These are phyloP conservation scores for Vitis vinifera DNA, from an alignment of 164 flowering plant species.

Conservation along the genomic window DNA sequence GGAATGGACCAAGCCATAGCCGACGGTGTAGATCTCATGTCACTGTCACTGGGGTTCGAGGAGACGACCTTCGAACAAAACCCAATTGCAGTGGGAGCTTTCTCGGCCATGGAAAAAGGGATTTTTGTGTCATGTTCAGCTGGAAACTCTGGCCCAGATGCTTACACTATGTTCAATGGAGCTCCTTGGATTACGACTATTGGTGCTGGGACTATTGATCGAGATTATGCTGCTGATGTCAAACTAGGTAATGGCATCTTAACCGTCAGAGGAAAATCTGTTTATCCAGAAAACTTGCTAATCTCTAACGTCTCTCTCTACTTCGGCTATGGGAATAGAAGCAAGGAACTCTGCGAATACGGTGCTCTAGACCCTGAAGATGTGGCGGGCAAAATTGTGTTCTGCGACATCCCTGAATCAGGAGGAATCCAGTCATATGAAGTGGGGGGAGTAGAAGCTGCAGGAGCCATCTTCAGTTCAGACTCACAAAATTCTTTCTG, in stretches of 20 bases:
- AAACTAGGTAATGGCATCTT: constrained; percentile 22
- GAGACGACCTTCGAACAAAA: constrained; percentile 21
- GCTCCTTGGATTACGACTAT: constrained; percentile 54
- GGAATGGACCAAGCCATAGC: constrained; percentile 49
- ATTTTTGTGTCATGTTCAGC: constrained; percentile 40
- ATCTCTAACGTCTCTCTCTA: constrained; percentile 27
- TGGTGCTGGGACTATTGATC: constrained; percentile 39
- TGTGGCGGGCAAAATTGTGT: constrained; percentile 32
- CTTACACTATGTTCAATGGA: constrained; percentile 26
- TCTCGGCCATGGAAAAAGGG: constrained; percentile 43
- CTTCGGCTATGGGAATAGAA: constrained; percentile 30
- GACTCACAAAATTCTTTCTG: constrained; percentile 4
- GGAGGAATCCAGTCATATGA: constrained; percentile 1
- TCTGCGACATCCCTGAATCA: constrained; percentile 17
- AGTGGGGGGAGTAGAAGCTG: constrained; percentile 17
- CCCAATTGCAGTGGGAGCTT: constrained; percentile 41
- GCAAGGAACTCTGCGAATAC: constrained; percentile 22
- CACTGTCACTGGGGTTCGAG: constrained; percentile 34
- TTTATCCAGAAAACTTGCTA: constrained; percentile 30
- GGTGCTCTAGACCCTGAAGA: constrained; percentile 25
- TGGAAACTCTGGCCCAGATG: constrained; percentile 34
- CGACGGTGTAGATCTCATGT: constrained; percentile 48
- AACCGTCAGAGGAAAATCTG: constrained; percentile 26
- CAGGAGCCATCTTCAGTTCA: constrained; percentile 24
- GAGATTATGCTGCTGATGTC: constrained; percentile 20